Evolutionary conservation across 257 asterid species (phyloP).

Genomic region (Forsythia suspensa): DNA sequence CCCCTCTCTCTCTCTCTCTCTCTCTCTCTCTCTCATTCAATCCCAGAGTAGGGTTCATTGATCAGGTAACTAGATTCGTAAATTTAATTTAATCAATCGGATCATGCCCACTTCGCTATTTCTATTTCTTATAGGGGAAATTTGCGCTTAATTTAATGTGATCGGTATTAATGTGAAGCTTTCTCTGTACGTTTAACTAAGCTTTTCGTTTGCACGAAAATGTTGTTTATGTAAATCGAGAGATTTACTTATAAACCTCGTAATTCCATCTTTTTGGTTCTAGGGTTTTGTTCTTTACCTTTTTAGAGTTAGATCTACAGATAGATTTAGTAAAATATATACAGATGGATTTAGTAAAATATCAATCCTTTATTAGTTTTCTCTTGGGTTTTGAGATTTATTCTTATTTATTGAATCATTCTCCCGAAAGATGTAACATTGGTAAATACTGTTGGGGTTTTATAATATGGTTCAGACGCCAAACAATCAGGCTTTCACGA

Average conservation of each 20-base stretch:
- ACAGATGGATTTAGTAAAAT: neutral
- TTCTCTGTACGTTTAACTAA: neutral
- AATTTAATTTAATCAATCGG: neutral
- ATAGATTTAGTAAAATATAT: neutral
- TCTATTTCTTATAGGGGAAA: neutral
- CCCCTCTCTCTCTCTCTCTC: too few species aligned
- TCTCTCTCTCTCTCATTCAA: neutral
- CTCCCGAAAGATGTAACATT: neutral
- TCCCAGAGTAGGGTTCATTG: neutral
- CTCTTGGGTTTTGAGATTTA: neutral
- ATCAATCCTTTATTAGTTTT: neutral
- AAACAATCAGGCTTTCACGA: neutral
- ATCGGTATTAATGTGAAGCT: neutral
- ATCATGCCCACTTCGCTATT: neutral
- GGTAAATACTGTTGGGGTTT: neutral
- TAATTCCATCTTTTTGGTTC: neutral
- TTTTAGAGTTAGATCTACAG: neutral
- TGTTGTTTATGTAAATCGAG: neutral
- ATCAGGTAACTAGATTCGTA: neutral
- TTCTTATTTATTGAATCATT: neutral
- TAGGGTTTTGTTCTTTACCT: neutral
- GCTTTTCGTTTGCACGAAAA: neutral
- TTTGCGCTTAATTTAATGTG: neutral
- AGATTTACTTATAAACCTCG: neutral
- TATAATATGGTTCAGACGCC: neutral